A percentile compares a stretch with the other conserved stretches of the same genome.
These are phyloP conservation scores for Fistulinella prunicolor DNA, from an alignment of 768 basidiomycete species.

Conservation along the genomic window DNA sequence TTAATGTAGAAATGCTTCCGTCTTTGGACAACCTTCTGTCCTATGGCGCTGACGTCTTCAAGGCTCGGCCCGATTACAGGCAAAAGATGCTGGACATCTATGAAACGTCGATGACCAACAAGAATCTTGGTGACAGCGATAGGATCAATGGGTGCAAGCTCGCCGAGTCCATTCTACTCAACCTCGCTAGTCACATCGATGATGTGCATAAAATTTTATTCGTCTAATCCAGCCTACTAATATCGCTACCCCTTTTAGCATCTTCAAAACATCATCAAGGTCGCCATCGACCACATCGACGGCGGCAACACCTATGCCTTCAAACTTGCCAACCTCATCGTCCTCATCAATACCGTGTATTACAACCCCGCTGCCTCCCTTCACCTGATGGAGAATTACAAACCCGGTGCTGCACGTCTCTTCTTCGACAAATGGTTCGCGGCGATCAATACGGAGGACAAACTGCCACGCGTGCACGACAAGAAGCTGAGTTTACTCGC, in stretches of 20 bases:
- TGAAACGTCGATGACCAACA: conserved; percentile 63
- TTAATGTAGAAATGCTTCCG: conserved; percentile 76
- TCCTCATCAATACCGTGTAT: conserved; percentile 76
- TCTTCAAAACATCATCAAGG: conserved; percentile 61
- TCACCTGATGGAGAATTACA: conserved; percentile 64
- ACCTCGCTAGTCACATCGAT: conserved; percentile 72
- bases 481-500: conserved; percentile 81
- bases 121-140: conserved; percentile 80
- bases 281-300: conserved; percentile 58
- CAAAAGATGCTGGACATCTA: conserved; percentile 84
- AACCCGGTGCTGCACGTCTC: conserved; percentile 56
- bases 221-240: conserved; percentile 1
- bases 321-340: conserved; percentile 76
- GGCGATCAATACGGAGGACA: conserved; percentile 55
- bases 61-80: conserved; percentile 69
- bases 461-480: conserved; percentile 84
- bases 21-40: conserved; percentile 87
- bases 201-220: conserved; percentile 50
- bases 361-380: conserved; percentile 82
- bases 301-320: conserved; percentile 61
- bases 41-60: conserved; percentile 75
- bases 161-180: conserved; percentile 78
- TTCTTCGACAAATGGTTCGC: conserved; percentile 88
- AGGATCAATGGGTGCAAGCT: conserved; percentile 82
- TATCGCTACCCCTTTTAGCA: conserved; percentile 37